phyloP scores from a whole-genome alignment of 768 basidiomycete species.

The Hysterangium stoloniferum region DNA sequence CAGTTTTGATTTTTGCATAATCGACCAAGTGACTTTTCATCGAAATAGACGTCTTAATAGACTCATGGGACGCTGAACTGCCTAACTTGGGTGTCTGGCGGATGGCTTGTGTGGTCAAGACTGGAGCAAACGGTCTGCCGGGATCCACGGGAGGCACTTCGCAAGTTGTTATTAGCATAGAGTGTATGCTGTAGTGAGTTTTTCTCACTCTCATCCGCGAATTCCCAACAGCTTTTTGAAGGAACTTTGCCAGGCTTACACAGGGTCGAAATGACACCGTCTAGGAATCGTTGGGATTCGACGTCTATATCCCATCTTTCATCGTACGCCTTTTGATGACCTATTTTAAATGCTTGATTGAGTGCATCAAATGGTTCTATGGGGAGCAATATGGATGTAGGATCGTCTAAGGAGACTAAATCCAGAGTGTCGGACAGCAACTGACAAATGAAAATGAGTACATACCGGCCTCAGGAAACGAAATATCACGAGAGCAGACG shows the following conservation, averaged over 20 bases:
- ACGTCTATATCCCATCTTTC: constrained; percentile 35
- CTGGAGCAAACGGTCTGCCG: constrained; percentile 33
- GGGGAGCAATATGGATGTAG: constrained; percentile 43
- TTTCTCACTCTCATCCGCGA: constrained; percentile 2
- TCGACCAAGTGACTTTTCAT: constrained; percentile 19
- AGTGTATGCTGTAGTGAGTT: not conserved
- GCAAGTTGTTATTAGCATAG: not conserved
- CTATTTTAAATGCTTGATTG: constrained; percentile 25
- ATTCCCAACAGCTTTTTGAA: not conserved
- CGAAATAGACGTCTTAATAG: constrained; percentile 11
- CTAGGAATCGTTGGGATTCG: constrained; percentile 17
- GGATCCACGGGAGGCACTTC: constrained; percentile 22
- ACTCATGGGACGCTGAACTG: constrained; percentile 13
- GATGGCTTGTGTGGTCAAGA: constrained; percentile 38
- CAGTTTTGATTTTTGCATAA: constrained; percentile 18
- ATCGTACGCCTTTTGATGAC: constrained; percentile 32
- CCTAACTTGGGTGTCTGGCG: constrained; percentile 41
- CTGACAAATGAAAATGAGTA: constrained; percentile 23
- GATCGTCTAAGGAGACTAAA: constrained; percentile 40
- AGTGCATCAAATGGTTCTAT: constrained; percentile 47
- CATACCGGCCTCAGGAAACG: not conserved
- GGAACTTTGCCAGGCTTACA: not conserved
- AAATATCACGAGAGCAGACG: not conserved
- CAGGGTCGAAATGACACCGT: not conserved
- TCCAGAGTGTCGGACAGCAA: constrained; percentile 33